Base-by-base conservation (phyloP, 2,329 filamentous ascomycete species). In the Sporothrix variecibatus region DNA sequence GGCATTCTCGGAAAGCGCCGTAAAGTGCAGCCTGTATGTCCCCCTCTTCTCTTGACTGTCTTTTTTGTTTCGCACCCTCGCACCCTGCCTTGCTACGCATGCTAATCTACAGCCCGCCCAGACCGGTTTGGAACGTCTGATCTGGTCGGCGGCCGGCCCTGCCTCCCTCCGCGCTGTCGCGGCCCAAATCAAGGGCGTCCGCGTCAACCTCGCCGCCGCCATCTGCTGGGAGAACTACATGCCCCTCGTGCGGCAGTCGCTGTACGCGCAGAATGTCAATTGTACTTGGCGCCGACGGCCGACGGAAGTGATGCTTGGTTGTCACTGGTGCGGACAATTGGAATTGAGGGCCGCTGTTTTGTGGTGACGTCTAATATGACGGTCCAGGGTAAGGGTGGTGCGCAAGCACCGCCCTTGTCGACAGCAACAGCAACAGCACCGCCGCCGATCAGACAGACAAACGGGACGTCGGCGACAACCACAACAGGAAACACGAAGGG, bases 181-280 rank as follows among this genome's bases (percentile, higher is more conserved):
- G 34, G 94, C 94, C 0, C 89, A 86, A 31, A 94, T 98, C 81
- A 91, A 92, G 75, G 94, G 94, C 69, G 89, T 94, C 2, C 90
- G 90, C 76, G 83, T 98, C 75, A 95, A 93, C 73, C 88, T 98
- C 75, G 95, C 92, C 0, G 91, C 93, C 2, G 95, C 94, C 3
- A 97, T 98, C 77, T 97, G 95, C 85, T 98, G 95, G 95, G 95
- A 98, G 82, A 97, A 93, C 82, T 97, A 95, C 84, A 98, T 97
- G 94, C 95, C 95, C 0, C 85, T 98, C 23, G 86, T 98, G 8
- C 89, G 95, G 23, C 93, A 97, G 80, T 88, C 90, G 20, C 86
- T 98, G 51, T 98, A 98, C 82, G 88, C 90, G 2, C 95, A 98
- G 82, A 97, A 97, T 80, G 90, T 98, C 79, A 97, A 97, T 81